Evolutionary conservation across 345 rosid species (phyloP).

Genomic region (Clarkia xantiana): DNA sequence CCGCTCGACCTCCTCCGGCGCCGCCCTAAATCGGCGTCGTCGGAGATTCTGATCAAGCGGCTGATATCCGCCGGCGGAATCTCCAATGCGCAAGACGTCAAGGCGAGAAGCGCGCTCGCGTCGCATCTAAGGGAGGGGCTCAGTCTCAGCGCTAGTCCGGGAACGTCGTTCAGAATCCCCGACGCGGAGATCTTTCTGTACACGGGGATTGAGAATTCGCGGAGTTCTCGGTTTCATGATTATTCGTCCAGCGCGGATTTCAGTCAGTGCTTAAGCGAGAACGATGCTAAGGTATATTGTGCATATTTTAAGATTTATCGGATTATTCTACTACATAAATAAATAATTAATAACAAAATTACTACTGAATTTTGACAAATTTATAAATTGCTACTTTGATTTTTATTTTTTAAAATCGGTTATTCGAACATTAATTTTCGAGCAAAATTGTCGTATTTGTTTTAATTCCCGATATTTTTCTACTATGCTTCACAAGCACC

Average conservation of each 20-base stretch:
- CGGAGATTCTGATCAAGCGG: constrained; percentile 63
- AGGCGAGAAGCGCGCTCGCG: constrained; percentile 23
- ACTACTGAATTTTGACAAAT: no score
- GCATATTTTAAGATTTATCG: constrained; percentile 8
- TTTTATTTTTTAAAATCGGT: no score
- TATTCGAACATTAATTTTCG: no score
- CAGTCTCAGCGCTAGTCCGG: constrained; percentile 56
- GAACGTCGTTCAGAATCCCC: constrained; percentile 64
- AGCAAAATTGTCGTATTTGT: no score
- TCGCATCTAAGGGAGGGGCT: constrained; percentile 44
- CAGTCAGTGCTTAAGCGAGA: constrained; percentile 32
- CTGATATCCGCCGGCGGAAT: constrained; percentile 74
- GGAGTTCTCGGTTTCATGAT: constrained; percentile 8
- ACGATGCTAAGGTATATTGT: constrained; percentile 16
- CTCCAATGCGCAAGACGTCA: constrained; percentile 24
- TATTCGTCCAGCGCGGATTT: constrained; percentile 25
- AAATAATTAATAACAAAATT: no score
- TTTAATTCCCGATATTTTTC: no score
- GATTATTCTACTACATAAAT: no score
- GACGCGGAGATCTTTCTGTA: constrained; percentile 81
- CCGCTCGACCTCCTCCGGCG: constrained; percentile 68
- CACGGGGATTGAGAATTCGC: constrained; percentile 28
- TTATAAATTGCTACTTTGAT: no score
- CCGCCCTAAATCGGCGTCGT: constrained; percentile 50
- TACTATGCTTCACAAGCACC: no score